Evolutionary conservation across 169 alveolate genomes (phyloP), one percentile per base, ranked within the genome.

Genomic region (Cryptosporidium viatorum): DNA sequence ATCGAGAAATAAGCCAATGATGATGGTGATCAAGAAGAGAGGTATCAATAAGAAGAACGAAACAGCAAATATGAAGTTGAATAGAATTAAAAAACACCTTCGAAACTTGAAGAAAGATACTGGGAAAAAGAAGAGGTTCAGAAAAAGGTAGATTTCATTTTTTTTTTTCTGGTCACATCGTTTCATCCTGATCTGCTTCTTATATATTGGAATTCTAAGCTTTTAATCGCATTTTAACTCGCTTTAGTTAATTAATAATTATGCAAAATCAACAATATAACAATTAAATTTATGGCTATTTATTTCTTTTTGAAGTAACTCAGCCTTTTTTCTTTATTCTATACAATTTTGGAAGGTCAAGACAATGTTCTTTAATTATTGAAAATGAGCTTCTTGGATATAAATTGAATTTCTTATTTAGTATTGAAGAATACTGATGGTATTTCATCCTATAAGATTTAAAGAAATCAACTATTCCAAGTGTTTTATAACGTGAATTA

Each of bases 1-100:
- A 84, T 86, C 93, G 5, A 84, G 95, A 43, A 93, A 92, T 84
- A 93, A 93, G 52, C 95, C 95, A n/a, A 86, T 91, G 29, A 86
- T 93, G 92, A 93, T 93, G 95, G 84, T 94, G 1, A 23, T 93
- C 8, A 80, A 80, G 26, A 65, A 80, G 35, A 59, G 69, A 65
- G 73, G 73, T 16, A 80, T 80, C 18, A 45, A 26, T n/a, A 80
- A 80, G 65, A 41, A 26, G 18, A 80, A 48, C 62, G 80, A 80
- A 23, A 65, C 73, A 10, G 59, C 89, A 37, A 65, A 26, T 80
- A 65, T 80, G 75, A 80, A 80, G 50, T 58, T 80, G 41, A 80
- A 29, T 18, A 59, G 51, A 12, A 37, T 80, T n/a, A 80, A 41
- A 29, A 41, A 50, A 10, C 89, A 80, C 26, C 41, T 80, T 45